Percentiles rank a stretch among this genome's conserved stretches.
These are phyloP conservation scores for Antitrichia curtipendula DNA, from an alignment of 225 moss, liverwort and hornwort genomes.

Conservation along the genomic window DNA sequence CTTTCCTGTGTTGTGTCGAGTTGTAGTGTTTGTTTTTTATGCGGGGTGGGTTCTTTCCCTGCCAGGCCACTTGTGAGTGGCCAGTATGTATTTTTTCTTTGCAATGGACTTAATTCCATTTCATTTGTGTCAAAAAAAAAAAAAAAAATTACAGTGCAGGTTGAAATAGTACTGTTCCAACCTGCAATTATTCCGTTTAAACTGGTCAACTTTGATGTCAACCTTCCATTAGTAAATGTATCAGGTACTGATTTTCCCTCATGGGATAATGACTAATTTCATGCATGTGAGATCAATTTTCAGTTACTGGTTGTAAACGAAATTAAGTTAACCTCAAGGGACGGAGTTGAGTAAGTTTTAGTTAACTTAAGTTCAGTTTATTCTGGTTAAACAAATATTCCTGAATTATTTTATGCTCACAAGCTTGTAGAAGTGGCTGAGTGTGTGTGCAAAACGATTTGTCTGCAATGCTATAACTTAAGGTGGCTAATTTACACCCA, in stretches of 20 bases:
- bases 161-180: background rate
- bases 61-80: too few relatives aligned
- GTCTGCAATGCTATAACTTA: background rate
- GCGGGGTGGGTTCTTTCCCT: too few relatives aligned
- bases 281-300: background rate
- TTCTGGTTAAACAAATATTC: background rate
- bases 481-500: too few relatives aligned
- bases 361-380: too few relatives aligned
- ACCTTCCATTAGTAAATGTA: background rate
- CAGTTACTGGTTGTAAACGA: background rate
- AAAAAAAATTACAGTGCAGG: background rate
- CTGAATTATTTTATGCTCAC: background rate
- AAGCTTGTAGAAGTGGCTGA: background rate
- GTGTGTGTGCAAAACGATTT: background rate
- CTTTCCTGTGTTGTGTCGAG: too few relatives aligned
- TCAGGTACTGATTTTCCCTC: background rate
- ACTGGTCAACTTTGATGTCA: background rate
- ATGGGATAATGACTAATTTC: background rate
- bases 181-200: background rate
- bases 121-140: too few relatives aligned
- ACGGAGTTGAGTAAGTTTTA: too few relatives aligned
- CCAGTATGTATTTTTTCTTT: too few relatives aligned
- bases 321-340: too few relatives aligned
- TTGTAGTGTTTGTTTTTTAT: too few relatives aligned
- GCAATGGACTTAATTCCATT: too few relatives aligned